A percentile compares a stretch with the other conserved stretches of the same genome.
phyloP scores from a whole-genome alignment of 202 grass and related monocot species.

The Bolboschoenoplectus hybrid region DNA sequence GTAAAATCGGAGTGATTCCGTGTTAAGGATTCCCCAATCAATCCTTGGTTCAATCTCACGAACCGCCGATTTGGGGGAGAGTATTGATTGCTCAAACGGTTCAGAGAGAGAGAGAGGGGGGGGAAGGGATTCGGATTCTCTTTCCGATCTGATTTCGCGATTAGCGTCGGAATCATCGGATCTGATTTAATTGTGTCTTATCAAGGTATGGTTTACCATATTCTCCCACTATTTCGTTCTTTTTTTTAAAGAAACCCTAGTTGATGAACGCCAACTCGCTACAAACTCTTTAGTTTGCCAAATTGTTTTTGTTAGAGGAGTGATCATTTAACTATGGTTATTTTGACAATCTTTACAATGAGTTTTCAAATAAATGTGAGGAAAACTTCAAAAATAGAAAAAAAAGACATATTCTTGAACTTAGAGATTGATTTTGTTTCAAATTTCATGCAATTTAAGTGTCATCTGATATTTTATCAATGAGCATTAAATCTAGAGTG shows the following conservation, averaged over 20 bases:
- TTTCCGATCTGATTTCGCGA: conserved; percentile 30
- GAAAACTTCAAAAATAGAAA: no score
- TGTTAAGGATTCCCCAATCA: neutral
- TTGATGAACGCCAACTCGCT: neutral
- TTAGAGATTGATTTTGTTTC: no score
- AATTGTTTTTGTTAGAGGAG: neutral
- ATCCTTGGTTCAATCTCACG: neutral
- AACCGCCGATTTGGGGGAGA: neutral
- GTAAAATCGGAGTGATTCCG: neutral
- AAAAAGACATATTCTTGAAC: no score
- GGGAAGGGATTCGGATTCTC: no score
- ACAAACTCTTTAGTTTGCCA: neutral
- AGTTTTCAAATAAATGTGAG: neutral
- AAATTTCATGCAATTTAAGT: no score
- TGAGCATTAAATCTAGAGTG: no score
- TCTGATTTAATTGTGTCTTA: neutral
- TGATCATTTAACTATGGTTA: no score
- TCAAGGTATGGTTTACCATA: neutral
- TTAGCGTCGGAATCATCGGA: conserved; percentile 23
- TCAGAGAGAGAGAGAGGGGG: neutral
- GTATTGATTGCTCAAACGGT: neutral
- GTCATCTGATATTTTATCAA: no score
- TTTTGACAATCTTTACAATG: no score
- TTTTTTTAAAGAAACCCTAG: neutral
- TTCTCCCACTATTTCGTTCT: neutral